Evolutionary conservation across 768 basidiomycete species (phyloP).

Genomic region (Panaeolus papilionaceus): DNA sequence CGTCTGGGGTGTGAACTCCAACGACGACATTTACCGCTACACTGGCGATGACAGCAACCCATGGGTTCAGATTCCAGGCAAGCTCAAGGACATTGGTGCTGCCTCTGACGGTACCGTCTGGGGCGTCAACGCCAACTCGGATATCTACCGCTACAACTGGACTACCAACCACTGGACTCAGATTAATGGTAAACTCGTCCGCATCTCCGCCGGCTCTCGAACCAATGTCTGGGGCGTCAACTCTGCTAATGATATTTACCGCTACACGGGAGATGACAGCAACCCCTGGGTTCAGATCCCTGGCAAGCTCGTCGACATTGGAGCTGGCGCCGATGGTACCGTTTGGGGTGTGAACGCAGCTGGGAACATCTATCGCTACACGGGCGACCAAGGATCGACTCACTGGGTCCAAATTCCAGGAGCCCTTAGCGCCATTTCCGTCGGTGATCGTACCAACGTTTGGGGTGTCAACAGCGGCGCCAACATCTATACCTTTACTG

Average conservation of each 20-base stretch:
- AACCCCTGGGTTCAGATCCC: conserved; percentile 21
- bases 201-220: conserved; percentile 19
- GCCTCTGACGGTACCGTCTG: conserved; percentile 22
- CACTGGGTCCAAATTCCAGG: conserved; percentile 20
- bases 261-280: conserved; percentile 18
- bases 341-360: conserved; percentile 20
- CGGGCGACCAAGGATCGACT: conserved; percentile 20
- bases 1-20: conserved; percentile 22
- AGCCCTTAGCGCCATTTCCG: conserved; percentile 19
- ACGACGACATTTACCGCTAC: conserved; percentile 18
- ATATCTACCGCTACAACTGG: conserved; percentile 20
- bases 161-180: conserved; percentile 19
- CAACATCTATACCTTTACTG: conserved; percentile 18
- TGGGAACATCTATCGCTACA: conserved; percentile 16
- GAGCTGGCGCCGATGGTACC: conserved; percentile 18
- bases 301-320: conserved; percentile 18
- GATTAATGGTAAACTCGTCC: conserved; percentile 15
- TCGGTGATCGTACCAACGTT: conserved; percentile 18
- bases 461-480: conserved; percentile 19
- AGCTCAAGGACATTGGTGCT: conserved; percentile 20
- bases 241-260: conserved; percentile 8
- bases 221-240: conserved; percentile 23
- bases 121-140: conserved; percentile 19
- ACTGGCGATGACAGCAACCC: conserved; percentile 21
- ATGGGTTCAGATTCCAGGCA: conserved; percentile 16